Conservation (phyloP, 116 monocot species). For the Trichopus zeylanicus region DNA sequence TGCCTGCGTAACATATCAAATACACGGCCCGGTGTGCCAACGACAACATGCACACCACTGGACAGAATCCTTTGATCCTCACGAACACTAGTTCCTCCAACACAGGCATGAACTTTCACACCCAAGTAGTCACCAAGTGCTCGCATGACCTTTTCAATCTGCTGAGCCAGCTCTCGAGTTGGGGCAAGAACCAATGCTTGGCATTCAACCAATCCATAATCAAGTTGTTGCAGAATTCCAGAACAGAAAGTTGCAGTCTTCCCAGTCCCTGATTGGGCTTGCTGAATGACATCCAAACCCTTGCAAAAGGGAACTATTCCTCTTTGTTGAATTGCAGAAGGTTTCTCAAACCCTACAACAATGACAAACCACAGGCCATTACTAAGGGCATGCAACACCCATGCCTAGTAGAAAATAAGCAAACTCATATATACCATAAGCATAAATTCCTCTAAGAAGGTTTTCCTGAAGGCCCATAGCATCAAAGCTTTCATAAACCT, state of each 20-base stretch:
- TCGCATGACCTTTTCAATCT: conserved; percentile 25
- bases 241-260: conserved; percentile 24
- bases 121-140: conserved; percentile 20
- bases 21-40: conserved; percentile 16
- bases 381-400: background rate
- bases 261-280: conserved; percentile 23
- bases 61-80: conserved; percentile 19
- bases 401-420: background rate
- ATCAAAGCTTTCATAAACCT: conserved; percentile 34
- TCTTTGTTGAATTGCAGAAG: conserved; percentile 23
- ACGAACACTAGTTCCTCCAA: conserved; percentile 21
- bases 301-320: conserved; percentile 24
- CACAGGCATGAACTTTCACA: conserved; percentile 23
- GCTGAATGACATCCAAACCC: conserved; percentile 21
- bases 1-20: conserved; percentile 18
- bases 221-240: conserved; percentile 19
- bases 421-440: conserved; percentile 14
- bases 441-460: conserved; percentile 41
- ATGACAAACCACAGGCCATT: background rate
- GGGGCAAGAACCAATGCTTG: conserved; percentile 20
- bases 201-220: conserved; percentile 15
- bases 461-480: conserved; percentile 36
- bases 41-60: conserved; percentile 19
- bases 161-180: conserved; percentile 19
- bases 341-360: conserved; percentile 16